Evolutionary conservation across 371 early-diverging fungal species (phyloP), one percentile per base, ranked within the genome.

Genomic region (Conidiobolus incongruus): DNA sequence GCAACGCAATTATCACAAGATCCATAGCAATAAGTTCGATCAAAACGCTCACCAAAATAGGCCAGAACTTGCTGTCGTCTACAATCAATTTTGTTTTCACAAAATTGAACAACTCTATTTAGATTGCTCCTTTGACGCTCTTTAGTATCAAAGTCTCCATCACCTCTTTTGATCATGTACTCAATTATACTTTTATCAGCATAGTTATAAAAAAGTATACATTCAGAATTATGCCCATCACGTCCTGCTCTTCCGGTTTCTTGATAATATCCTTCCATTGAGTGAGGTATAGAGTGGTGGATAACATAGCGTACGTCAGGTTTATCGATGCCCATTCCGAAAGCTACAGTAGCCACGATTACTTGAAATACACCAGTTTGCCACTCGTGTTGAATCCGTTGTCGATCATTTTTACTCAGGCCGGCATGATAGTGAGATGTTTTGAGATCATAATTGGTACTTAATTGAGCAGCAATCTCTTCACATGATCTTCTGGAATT

Each of bases 241-340:
- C 99, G 78, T 5, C 99, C 99, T 0, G 99, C 99, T 19, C 99
- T 73, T 1, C 99, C 99, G 0, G 95, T 96, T 60, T 98, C 99
- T 61, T 99, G 99, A 52, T 99, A 99, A 52, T 98, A 99, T 0
- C 95, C 95, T 60, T 99, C 99, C 5, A 99, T 51, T 12, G 86
- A 83, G 19, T 90, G 79, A 0, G 99, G 98, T n/a, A 97, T 55
- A 4, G 88, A 75, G 55, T 86, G 81, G 55, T 99, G 99, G 15
- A 98, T 77, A 1, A 99, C 98, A 59, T 83, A 99, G 1, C 99
- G 81, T 8, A 99, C 99, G 52, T 99, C 91, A n/a, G 90, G 61
- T 63, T 99, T 98, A 63, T 99, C 98, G 38, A 99, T 98, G 7
- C 99, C 91, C 93, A 92, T 89, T 10, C 97, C 96, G 63, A 99